Percentiles rank a stretch among this genome's conserved stretches.
These are phyloP conservation scores for Pholiota molesta DNA, from an alignment of 768 basidiomycete species.

Conservation along the genomic window DNA sequence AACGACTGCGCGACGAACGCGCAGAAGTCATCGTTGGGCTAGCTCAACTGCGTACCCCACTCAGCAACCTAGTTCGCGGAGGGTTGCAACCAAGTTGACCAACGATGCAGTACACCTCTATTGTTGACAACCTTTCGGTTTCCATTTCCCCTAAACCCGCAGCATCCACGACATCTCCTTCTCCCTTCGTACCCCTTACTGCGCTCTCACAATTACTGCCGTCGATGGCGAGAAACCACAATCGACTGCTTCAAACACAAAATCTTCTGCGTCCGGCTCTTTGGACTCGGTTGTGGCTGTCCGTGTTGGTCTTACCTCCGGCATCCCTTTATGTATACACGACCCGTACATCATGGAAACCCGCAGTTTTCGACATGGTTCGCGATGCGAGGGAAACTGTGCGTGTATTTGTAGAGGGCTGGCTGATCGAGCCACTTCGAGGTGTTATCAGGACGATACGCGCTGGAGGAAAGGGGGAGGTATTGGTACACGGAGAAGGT, in stretches of 20 bases:
- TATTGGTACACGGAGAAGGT: slow-evolving; percentile 80
- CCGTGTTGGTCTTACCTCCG: slow-evolving; percentile 76
- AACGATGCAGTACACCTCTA: slow-evolving; percentile 15
- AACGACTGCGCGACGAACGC: slow-evolving; percentile 65
- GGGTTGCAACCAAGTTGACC: slow-evolving; percentile 2
- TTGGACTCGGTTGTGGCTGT: slow-evolving; percentile 80
- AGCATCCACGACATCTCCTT: background rate
- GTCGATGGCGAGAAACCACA: slow-evolving; percentile 13
- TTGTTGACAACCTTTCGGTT: slow-evolving; percentile 24
- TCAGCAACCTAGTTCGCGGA: slow-evolving; percentile 27
- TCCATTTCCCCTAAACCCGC: slow-evolving; percentile 2
- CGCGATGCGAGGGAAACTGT: slow-evolving; percentile 67
- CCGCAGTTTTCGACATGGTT: slow-evolving; percentile 55
- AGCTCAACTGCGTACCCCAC: slow-evolving; percentile 50
- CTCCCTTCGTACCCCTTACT: slow-evolving; percentile 17
- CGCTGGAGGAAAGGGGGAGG: slow-evolving; percentile 72
- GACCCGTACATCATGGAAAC: slow-evolving; percentile 46
- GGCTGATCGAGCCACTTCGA: slow-evolving; percentile 85
- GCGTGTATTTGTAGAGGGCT: slow-evolving; percentile 74
- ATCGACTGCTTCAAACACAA: slow-evolving; percentile 21
- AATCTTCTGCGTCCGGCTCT: slow-evolving; percentile 68
- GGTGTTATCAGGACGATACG: slow-evolving; percentile 84
- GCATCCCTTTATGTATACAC: slow-evolving; percentile 59
- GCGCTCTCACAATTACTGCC: slow-evolving; percentile 19
- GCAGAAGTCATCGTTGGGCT: slow-evolving; percentile 71